Evolutionary conservation across 2,329 filamentous ascomycete species (phyloP).

Genomic region (Chrysosporium keratinophilum): DNA sequence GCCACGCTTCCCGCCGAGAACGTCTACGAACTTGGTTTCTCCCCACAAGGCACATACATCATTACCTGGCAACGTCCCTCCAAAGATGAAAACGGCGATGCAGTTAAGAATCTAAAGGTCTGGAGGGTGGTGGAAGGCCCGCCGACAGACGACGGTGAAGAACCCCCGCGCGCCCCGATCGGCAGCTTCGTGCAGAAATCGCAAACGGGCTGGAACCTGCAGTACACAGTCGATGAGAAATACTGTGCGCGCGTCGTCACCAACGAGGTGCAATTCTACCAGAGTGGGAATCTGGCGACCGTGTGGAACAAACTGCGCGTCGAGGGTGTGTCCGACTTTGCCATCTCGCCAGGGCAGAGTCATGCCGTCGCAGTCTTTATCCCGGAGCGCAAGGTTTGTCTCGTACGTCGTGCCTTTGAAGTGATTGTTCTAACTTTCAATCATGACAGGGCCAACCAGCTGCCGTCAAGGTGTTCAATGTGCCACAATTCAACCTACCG

Average conservation of each 20-base stretch:
- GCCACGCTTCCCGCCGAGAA: constrained; percentile 67
- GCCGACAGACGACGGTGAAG: constrained; percentile 38
- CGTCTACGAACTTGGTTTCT: constrained; percentile 92
- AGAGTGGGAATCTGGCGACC: constrained; percentile 70
- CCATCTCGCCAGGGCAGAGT: constrained; percentile 77
- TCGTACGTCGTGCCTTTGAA: constrained; percentile 4
- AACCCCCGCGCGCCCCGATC: constrained; percentile 59
- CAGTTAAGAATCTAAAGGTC: constrained; percentile 92
- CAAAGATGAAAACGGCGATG: constrained; percentile 89
- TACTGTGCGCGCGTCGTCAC: constrained; percentile 88
- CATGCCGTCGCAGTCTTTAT: constrained; percentile 91
- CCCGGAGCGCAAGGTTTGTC: constrained; percentile 77
- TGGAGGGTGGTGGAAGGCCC: constrained; percentile 72
- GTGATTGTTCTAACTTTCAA: constrained; percentile 14
- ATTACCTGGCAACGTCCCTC: constrained; percentile 92
- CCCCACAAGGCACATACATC: constrained; percentile 78
- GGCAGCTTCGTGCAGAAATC: constrained; percentile 92
- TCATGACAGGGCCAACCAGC: constrained; percentile 72
- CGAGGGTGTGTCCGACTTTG: constrained; percentile 83
- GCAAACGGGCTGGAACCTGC: constrained; percentile 91
- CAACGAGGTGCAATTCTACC: constrained; percentile 96
- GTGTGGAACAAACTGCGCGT: constrained; percentile 94
- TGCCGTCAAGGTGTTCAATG: constrained; percentile 85
- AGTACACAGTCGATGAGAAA: constrained; percentile 88
- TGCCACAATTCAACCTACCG: constrained; percentile 70